Conservation (phyloP, 208 protist genomes). For the Wallacemonas rigidus region DNA sequence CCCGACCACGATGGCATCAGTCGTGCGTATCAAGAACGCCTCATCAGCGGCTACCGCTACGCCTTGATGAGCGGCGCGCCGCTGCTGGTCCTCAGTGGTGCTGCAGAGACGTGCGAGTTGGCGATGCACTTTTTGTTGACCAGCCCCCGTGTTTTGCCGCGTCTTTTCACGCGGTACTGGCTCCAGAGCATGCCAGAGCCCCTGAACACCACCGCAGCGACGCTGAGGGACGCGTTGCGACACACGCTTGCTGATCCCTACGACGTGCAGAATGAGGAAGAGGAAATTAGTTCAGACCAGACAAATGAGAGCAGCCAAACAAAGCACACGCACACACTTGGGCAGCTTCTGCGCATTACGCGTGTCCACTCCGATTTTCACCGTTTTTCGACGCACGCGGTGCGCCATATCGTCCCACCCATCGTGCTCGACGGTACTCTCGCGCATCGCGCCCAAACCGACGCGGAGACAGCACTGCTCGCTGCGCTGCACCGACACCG, state of each 20-base stretch:
- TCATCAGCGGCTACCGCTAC: slow-evolving; percentile 49
- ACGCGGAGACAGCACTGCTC: background rate
- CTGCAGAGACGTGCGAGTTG: slow-evolving; percentile 25
- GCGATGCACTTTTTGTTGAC: slow-evolving; percentile 29
- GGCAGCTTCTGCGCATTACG: background rate
- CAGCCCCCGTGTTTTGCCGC: background rate
- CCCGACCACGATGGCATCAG: slow-evolving; percentile 27
- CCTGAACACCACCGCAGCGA: background rate
- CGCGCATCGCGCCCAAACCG: slow-evolving; percentile 3
- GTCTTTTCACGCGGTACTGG: background rate
- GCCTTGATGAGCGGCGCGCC: slow-evolving; percentile 63
- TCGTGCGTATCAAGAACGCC: slow-evolving; percentile 32
- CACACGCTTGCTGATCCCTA: background rate
- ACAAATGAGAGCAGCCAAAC: too few species aligned
- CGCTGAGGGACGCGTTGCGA: background rate
- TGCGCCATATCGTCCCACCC: background rate
- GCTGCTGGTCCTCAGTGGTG: slow-evolving; percentile 56
- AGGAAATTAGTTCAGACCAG: background rate
- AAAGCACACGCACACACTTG: background rate
- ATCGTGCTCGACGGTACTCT: slow-evolving; percentile 1
- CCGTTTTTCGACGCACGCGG: background rate
- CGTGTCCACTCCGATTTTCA: slow-evolving; percentile 4
- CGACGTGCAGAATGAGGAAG: background rate
- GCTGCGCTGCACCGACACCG: slow-evolving; percentile 3
- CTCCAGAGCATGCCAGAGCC: background rate